Evolutionary conservation across 208 protist species (phyloP), one percentile per base, ranked within the genome.

Genomic region (Angomonas ambiguus): DNA sequence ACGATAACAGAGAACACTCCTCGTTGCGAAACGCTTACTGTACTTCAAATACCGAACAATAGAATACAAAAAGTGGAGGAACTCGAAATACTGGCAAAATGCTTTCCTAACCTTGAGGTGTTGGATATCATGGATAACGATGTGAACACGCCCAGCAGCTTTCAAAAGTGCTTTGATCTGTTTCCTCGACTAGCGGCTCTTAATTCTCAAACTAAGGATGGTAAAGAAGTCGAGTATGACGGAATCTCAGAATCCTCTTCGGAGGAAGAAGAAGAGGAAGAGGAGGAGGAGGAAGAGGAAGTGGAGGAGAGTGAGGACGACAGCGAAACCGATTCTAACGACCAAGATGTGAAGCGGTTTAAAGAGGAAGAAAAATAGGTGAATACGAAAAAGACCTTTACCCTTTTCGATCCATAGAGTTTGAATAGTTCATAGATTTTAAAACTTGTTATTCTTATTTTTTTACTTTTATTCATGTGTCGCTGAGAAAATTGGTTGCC

Each of bases 11-110:
- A 53, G 0, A 60, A 67, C 1, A 66, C 69, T 28, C 69, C 81
- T 4, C 18, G 49, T 10, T 71, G 75, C 18, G 33, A 68, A 2
- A 73, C 66, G 8, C 56, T 91, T 49, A 57, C 34, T 41, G 80
- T 82, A 3, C 64, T 95, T 27, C 77, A 87, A 30, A 71, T 89
- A 59, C 65, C 83, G 1, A 95, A 95, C 72, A 95, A 95, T 62
- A 51, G 71, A 18, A 61, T 95, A 3, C 51, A 55, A 2, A 35
- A 60, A 18, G 71, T 83, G 67, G 76, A 49, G 1, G 85, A 95
- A 71, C 60, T 95, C 16, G 34, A 74, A n/a, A 67, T 60, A 10
- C 63, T 95, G 2, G 78, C 85, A 0, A 33, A 38, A 4, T 71
- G 79, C 2, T 95, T 85, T 64, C 76, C 83, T 5, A 62, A 71